phyloP scores from a whole-genome alignment of 2,329 filamentous ascomycete genomes.

The Clonostachys rhizophaga region DNA sequence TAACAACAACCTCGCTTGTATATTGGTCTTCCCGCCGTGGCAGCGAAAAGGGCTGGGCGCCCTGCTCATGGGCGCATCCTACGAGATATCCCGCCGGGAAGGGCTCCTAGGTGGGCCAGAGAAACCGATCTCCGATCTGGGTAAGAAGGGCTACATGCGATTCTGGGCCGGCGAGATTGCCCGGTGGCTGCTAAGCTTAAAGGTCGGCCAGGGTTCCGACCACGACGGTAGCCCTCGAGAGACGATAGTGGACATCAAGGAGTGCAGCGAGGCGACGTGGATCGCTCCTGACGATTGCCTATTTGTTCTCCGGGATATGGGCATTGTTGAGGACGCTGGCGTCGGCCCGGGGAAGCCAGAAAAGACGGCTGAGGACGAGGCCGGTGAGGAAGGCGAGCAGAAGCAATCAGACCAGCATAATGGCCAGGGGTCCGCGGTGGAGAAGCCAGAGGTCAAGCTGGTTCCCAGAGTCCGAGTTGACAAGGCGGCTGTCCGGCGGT shows the following conservation, averaged over 20 bases:
- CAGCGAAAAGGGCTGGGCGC: constrained; percentile 86
- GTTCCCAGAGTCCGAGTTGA: constrained; percentile 46
- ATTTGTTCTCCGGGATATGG: constrained; percentile 74
- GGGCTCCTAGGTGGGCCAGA: constrained; percentile 86
- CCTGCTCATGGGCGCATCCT: constrained; percentile 87
- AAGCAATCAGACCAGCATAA: constrained; percentile 5
- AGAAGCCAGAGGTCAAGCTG: constrained; percentile 9
- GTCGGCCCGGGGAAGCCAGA: constrained; percentile 33
- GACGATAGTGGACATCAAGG: constrained; percentile 58
- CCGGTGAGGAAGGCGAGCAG: constrained; percentile 17
- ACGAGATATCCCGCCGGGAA: constrained; percentile 84
- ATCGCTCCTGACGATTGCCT: constrained; percentile 84
- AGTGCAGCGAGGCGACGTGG: constrained; percentile 74
- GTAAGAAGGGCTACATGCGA: constrained; percentile 73
- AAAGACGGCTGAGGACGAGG: constrained; percentile 7
- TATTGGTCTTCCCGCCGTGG: constrained; percentile 93
- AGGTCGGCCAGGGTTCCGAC: constrained; percentile 11
- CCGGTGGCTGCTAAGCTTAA: constrained; percentile 53
- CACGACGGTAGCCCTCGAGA: constrained; percentile 15
- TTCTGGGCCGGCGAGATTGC: constrained; percentile 87
- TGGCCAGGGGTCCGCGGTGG: not conserved
- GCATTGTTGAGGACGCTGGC: constrained; percentile 56
- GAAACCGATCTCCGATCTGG: constrained; percentile 85
- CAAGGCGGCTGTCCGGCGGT: constrained; percentile 56
- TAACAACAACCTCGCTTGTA: constrained; percentile 95